phyloP scores from a whole-genome alignment of 78 protist species.

The Acrasis kona region DNA sequence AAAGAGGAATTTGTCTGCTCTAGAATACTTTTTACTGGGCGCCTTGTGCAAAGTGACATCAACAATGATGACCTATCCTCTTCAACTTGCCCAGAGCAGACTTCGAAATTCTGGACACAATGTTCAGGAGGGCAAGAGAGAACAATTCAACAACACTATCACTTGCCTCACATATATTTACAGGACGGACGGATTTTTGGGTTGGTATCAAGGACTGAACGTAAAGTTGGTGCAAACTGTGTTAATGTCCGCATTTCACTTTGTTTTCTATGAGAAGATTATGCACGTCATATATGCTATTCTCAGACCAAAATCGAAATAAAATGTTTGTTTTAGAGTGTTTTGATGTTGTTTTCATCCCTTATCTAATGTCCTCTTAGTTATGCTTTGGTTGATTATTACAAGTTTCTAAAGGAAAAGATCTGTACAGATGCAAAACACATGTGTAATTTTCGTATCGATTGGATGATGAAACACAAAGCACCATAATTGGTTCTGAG shows the following conservation, averaged over 20 bases:
- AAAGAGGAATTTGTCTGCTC: neutral
- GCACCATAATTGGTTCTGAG: no score
- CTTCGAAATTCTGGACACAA: neutral
- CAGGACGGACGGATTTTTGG: neutral
- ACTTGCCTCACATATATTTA: neutral
- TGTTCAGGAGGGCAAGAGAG: neutral
- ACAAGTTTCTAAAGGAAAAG: no score
- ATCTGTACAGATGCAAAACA: no score
- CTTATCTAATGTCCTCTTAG: no score
- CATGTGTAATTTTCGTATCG: no score
- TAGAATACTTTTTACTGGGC: neutral
- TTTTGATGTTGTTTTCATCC: no score
- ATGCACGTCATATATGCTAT: no score
- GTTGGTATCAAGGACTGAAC: neutral
- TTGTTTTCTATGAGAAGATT: no score
- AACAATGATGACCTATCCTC: neutral
- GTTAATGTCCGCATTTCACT: neutral
- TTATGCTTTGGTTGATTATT: no score
- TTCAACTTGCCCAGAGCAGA: neutral
- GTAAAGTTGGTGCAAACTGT: neutral
- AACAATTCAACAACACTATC: neutral
- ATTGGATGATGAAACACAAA: no score
- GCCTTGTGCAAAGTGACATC: neutral
- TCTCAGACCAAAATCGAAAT: no score
- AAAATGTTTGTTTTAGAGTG: no score